Evolutionary conservation across 2,329 filamentous ascomycete species (phyloP), one percentile per base, ranked within the genome.

Genomic region (Hypoxylon sp.): DNA sequence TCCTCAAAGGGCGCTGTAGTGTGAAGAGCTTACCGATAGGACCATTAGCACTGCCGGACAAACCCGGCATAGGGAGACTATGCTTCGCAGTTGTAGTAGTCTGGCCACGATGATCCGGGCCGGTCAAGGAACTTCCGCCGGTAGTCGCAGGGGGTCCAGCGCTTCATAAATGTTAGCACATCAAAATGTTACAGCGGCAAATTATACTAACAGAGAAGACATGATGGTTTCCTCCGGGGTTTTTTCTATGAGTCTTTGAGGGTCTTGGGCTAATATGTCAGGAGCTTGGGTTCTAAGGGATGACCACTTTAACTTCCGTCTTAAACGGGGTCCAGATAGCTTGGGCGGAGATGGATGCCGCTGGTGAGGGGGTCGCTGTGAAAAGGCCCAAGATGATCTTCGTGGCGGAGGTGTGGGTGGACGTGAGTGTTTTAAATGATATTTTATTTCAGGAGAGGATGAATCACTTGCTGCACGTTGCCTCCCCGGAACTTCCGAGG

Each of bases 41-140:
- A 17, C 73, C 74, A 48, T 77, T 77, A 51, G 75, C 74, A 13
- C 59, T 71, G 19, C 75, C 75, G 10, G 75, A 77, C 17, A 77
- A 67, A 29, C 75, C 75, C 17, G 75, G 75, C 72, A 77, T 74
- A 5, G 75, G 74, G 1, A 77, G 73, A 31, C 67, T 50, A n/a
- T 67, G 61, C 53, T 70, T 69, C 10, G 58, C 59, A 11, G 63
- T 44, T 35, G 67, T 22, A n/a, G 52, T 37, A 42, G 55, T 24
- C 10, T 59, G 55, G 2, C 50, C 37, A 42, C n/a, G 53, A n/a
- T 66, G 68, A 24, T 60, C 47, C 22, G 65, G 55, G 22, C 66
- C 70, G 59, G 66, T 46, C 17, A 69, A 44, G 29, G 70, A 66
- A 19, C 54, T 64, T 37, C 71, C 60, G 44, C 70, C 53, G 9